Percentiles rank a stretch among this genome's conserved stretches.
These are phyloP conservation scores for Fagus sylvatica DNA, from an alignment of 306 rosid species.

Conservation along the genomic window DNA sequence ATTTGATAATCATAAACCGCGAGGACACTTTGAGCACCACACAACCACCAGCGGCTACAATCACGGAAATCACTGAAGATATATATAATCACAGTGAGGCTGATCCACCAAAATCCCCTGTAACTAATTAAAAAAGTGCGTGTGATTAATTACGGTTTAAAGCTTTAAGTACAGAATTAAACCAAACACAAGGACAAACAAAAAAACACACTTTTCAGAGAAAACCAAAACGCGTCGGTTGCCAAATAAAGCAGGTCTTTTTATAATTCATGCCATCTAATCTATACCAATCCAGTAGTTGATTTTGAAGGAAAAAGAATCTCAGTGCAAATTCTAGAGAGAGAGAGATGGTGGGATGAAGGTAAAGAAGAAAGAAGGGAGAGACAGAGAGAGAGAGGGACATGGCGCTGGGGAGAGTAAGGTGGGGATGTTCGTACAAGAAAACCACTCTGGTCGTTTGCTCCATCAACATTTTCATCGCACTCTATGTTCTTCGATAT, in stretches of 20 bases:
- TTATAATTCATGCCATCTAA: not conserved
- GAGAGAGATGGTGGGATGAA: constrained; percentile 83
- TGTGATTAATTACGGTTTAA: no score
- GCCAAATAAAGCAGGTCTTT: not conserved
- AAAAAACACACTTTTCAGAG: not conserved
- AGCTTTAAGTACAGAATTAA: no score
- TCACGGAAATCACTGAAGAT: no score
- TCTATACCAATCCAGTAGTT: constrained; percentile 6
- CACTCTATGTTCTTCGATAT: constrained; percentile 82
- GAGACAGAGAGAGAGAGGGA: constrained; percentile 36
- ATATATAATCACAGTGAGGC: no score
- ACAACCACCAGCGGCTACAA: no score
- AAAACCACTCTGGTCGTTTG: constrained; percentile 73
- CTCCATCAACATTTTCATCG: constrained; percentile 80
- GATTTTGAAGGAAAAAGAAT: not conserved
- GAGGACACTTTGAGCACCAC: no score
- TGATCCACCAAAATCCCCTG: no score
- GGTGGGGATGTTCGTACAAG: constrained; percentile 79
- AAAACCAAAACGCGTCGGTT: not conserved
- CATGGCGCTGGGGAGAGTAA: constrained; percentile 81
- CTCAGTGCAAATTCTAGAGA: constrained; percentile 4
- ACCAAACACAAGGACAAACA: not conserved
- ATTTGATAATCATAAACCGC: no score
- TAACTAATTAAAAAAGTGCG: no score
- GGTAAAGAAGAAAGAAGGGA: constrained; percentile 44